These are phyloP conservation scores for Pestalotiopsis sp. DNA, from an alignment of 2,329 filamentous ascomycete genomes.

Conservation along the genomic window DNA sequence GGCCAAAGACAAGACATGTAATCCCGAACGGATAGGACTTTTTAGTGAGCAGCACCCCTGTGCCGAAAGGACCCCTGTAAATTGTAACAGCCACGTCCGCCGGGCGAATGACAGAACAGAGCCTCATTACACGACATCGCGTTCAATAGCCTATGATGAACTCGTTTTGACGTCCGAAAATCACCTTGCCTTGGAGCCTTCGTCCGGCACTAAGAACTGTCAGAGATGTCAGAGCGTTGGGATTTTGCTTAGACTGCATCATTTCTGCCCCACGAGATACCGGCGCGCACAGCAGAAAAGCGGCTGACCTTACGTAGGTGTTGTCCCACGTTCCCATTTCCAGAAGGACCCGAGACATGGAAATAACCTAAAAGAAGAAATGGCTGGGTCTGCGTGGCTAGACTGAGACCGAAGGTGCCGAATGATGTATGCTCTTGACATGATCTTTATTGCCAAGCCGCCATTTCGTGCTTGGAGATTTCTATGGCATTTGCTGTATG, in stretches of 20 bases:
- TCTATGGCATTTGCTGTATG: too few relatives aligned
- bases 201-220: background rate
- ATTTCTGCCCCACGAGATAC: background rate
- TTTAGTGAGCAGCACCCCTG: background rate
- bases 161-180: background rate
- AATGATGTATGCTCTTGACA: too few relatives aligned
- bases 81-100: background rate
- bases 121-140: background rate
- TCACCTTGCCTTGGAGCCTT: background rate
- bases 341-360: background rate
- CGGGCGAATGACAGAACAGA: background rate
- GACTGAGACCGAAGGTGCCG: too few relatives aligned
- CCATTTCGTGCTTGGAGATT: too few relatives aligned
- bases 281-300: background rate
- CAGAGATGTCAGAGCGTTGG: background rate
- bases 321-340: background rate
- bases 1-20: too few relatives aligned
- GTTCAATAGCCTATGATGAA: background rate
- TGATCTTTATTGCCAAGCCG: too few relatives aligned
- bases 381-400: too few relatives aligned
- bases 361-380: too few relatives aligned
- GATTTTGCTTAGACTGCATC: too few relatives aligned
- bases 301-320: background rate
- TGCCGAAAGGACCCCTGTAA: background rate
- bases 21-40: background rate